Conservation (phyloP, 805 yeast species). For the Lachancea quebecensis region DNA sequence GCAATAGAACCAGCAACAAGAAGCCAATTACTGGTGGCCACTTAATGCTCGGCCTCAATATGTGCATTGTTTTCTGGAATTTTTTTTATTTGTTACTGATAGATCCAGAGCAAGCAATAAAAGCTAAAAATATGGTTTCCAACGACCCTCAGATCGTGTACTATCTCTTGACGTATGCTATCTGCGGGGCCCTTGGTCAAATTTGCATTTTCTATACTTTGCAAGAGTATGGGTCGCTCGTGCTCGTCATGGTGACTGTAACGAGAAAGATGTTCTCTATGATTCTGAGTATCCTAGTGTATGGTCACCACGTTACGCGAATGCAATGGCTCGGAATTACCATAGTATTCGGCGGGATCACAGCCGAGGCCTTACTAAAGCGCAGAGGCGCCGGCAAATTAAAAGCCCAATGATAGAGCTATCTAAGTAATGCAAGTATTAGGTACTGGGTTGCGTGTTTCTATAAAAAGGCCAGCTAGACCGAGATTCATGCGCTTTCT, state of each 20-base stretch:
- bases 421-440: too few species aligned
- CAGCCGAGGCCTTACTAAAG: constrained; percentile 63
- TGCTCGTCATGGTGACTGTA: constrained; percentile 87
- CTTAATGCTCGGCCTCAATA: constrained; percentile 69
- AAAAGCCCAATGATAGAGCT: not conserved
- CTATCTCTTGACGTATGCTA: constrained; percentile 60
- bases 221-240: constrained; percentile 76
- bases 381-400: constrained; percentile 6
- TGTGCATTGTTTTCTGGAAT: constrained; percentile 41
- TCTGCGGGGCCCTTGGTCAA: constrained; percentile 88
- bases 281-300: constrained; percentile 79
- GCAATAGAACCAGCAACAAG: constrained; percentile 22
- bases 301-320: constrained; percentile 62
- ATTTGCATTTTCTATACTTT: constrained; percentile 84
- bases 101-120: constrained; percentile 20
- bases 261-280: constrained; percentile 95
- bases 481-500: not conserved
- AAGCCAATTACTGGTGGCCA: constrained; percentile 69
- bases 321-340: constrained; percentile 75
- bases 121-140: constrained; percentile 35
- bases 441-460: too few species aligned
- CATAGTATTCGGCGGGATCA: constrained; percentile 80
- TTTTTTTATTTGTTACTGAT: constrained; percentile 36
- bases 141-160: constrained; percentile 43
- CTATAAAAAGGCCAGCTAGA: too few species aligned